These are phyloP conservation scores for Calycina herbarum DNA, from an alignment of 2,329 filamentous ascomycete species.

Conservation along the genomic window DNA sequence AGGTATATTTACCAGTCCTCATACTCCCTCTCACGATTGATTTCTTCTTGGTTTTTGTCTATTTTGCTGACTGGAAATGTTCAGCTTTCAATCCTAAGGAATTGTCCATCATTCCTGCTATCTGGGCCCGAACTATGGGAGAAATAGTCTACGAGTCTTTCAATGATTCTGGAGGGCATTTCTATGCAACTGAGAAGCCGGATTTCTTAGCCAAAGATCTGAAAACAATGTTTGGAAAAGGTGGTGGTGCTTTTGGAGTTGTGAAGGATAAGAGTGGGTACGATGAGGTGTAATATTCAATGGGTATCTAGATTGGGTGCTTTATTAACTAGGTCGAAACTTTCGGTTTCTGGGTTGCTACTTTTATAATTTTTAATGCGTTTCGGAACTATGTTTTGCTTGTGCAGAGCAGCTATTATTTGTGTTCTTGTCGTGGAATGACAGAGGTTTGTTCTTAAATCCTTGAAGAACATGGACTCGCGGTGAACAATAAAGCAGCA, in stretches of 20 bases:
- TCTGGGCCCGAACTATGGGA: constrained; percentile 60
- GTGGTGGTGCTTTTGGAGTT: constrained; percentile 45
- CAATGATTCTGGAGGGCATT: constrained; percentile 50
- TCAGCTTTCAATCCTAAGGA: constrained; percentile 58
- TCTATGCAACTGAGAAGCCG: constrained; percentile 60
- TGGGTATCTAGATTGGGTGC: too few species aligned
- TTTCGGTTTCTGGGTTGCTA: too few species aligned
- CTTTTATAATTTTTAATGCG: too few species aligned
- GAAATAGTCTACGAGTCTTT: constrained; percentile 56
- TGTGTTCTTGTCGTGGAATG: too few species aligned
- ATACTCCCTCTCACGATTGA: neutral
- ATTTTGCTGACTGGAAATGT: neutral
- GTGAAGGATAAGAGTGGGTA: constrained; percentile 34
- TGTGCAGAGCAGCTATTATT: too few species aligned
- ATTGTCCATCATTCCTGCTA: constrained; percentile 51
- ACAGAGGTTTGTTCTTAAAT: too few species aligned
- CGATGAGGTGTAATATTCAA: constrained; percentile 18
- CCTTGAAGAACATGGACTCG: too few species aligned
- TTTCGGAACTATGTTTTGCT: too few species aligned
- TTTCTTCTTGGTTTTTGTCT: neutral
- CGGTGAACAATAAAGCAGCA: too few species aligned
- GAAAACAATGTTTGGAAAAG: constrained; percentile 56
- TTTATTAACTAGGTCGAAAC: too few species aligned
- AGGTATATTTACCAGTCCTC: constrained; percentile 37
- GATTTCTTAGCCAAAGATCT: constrained; percentile 54